Percentiles rank a stretch among this genome's conserved stretches.
phyloP scores from a whole-genome alignment of 805 yeast species.

The Yarrowia divulgata region DNA sequence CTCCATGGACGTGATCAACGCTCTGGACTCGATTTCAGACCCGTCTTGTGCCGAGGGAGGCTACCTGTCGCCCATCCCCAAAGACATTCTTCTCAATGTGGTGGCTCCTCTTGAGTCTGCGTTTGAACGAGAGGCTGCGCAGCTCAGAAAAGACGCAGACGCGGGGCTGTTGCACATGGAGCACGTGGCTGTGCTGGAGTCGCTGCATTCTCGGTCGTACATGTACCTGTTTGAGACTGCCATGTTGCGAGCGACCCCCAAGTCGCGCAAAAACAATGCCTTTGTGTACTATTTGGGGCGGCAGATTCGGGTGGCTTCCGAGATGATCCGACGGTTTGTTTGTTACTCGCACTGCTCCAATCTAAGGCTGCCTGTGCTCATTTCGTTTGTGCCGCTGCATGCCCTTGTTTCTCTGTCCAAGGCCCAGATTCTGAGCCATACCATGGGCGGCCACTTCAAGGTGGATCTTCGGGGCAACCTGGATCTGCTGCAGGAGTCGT shows the following conservation, averaged over 20 bases:
- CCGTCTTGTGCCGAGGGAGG: slow-evolving; percentile 28
- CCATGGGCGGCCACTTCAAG: slow-evolving; percentile 12
- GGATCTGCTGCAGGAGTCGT: not conserved
- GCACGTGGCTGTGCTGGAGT: slow-evolving; percentile 22
- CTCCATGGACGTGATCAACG: slow-evolving; percentile 20
- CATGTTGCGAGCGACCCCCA: slow-evolving; percentile 13
- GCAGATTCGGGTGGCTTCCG: slow-evolving; percentile 18
- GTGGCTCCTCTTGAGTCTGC: slow-evolving; percentile 24
- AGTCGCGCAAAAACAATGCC: not conserved
- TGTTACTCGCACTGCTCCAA: slow-evolving; percentile 1
- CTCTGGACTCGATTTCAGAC: slow-evolving; percentile 26
- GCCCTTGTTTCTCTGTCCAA: slow-evolving; percentile 33
- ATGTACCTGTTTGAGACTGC: slow-evolving; percentile 31
- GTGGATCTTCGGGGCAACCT: slow-evolving; percentile 25
- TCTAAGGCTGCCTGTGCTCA: slow-evolving; percentile 9
- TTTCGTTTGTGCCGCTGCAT: slow-evolving; percentile 26
- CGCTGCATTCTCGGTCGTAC: slow-evolving; percentile 14
- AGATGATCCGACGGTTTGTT: slow-evolving; percentile 9
- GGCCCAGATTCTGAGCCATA: slow-evolving; percentile 13
- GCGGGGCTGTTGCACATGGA: slow-evolving; percentile 17
- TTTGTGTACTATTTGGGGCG: slow-evolving; percentile 28
- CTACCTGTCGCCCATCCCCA: slow-evolving; percentile 13
- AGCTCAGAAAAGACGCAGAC: slow-evolving; percentile 16
- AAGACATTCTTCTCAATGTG: slow-evolving; percentile 12
- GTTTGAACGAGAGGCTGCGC: slow-evolving; percentile 20